These are phyloP conservation scores for Cordyceps cateniannulata DNA, from an alignment of 2,329 filamentous ascomycete species.

Conservation along the genomic window DNA sequence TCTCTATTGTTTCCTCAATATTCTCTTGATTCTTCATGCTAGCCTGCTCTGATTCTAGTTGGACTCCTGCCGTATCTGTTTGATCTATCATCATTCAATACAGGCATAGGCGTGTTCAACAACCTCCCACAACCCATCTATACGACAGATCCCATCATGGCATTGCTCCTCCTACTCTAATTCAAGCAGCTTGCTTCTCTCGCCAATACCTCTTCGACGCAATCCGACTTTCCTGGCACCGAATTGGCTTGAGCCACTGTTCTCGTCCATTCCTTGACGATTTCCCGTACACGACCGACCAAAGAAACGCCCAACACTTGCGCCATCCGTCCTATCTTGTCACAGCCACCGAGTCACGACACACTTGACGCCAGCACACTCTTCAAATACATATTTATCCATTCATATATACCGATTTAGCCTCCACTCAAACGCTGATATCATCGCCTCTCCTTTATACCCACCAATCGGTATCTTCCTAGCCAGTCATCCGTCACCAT, in stretches of 20 bases:
- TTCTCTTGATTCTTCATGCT: neutral
- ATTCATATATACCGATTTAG: neutral
- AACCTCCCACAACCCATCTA: neutral
- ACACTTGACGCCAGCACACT: neutral
- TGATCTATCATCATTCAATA: constrained; percentile 5
- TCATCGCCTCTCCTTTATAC: neutral
- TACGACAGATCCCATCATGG: neutral
- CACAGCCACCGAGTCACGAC: neutral
- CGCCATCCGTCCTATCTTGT: neutral
- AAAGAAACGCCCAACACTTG: neutral
- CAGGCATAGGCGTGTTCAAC: neutral
- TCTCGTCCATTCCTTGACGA: neutral
- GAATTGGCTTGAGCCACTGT: neutral
- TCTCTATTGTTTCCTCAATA: neutral
- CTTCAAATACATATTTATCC: neutral
- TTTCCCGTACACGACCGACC: neutral
- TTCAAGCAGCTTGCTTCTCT: neutral
- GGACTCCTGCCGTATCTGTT: neutral
- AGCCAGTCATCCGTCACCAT: neutral
- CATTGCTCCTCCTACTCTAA: neutral
- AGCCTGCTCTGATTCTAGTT: neutral
- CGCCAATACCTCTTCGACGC: neutral
- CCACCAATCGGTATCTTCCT: neutral
- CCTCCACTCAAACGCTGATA: neutral
- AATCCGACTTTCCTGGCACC: neutral